A percentile compares a stretch with the other conserved stretches of the same genome.
phyloP scores from a whole-genome alignment of 495 filamentous ascomycete species.

The Hypoxylon crocopeplum region DNA sequence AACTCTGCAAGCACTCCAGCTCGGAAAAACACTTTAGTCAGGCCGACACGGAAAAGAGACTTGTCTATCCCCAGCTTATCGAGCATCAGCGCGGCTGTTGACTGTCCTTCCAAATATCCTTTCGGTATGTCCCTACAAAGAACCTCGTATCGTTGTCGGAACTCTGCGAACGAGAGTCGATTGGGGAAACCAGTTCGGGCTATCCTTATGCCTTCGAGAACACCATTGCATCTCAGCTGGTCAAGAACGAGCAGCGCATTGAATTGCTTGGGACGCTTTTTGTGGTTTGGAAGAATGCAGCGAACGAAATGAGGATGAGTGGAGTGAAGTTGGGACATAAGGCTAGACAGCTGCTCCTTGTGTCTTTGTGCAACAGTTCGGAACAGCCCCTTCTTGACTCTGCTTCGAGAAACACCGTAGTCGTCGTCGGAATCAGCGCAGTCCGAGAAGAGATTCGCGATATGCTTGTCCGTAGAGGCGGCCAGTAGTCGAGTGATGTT shows the following conservation, averaged over 20 bases:
- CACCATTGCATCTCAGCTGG: constrained; percentile 97
- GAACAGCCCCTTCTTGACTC: constrained; percentile 98
- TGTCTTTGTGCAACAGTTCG: constrained; percentile 96
- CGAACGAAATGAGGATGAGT: constrained; percentile 99
- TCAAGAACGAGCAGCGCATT: constrained; percentile 89
- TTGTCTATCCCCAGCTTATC: constrained; percentile 86
- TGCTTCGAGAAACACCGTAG: constrained; percentile 67
- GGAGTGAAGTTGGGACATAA: constrained; percentile 94
- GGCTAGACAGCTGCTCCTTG: constrained; percentile 92
- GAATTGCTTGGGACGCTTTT: constrained; percentile 94
- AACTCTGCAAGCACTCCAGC: constrained; percentile 95
- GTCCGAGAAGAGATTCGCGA: constrained; percentile 86
- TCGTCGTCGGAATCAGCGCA: constrained; percentile 79
- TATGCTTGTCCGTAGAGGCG: constrained; percentile 78
- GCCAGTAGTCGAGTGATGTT: constrained; percentile 91
- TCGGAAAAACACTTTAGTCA: constrained; percentile 98
- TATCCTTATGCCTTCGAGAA: constrained; percentile 96
- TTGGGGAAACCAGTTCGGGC: constrained; percentile 99
- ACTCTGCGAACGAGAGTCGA: constrained; percentile 88
- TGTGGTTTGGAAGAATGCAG: constrained; percentile 98
- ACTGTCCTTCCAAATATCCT: constrained; percentile 90
- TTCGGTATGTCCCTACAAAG: constrained; percentile 88
- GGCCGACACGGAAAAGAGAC: constrained; percentile 86
- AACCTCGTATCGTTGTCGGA: constrained; percentile 96
- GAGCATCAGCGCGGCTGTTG: constrained; percentile 82